Base-by-base conservation (phyloP, 2,329 filamentous ascomycete species). In the Fusarium nanum region DNA sequence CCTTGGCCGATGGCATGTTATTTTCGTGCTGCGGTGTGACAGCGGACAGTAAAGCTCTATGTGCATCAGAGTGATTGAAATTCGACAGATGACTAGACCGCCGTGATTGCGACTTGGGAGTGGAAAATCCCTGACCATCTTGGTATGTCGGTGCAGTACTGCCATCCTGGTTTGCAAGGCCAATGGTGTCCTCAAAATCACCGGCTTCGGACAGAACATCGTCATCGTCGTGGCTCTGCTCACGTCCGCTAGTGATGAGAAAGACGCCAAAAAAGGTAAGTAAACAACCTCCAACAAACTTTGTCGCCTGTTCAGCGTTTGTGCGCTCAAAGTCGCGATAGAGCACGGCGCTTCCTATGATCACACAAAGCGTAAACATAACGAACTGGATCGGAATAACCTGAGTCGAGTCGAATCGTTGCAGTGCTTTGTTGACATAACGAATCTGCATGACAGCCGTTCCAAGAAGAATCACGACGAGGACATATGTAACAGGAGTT, bases 341-440 rank as follows among this genome's bases (percentile, higher is more conserved):
- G 8, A 99, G 83, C 11, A 99, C 87, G 2, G 95, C 95, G 75
- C 94, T 98, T 60, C 96, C 96, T 54, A 97, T 86, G 73, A 99
- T 98, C 68, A 98, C 96, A 8, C 93, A 97, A 10, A 99, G 85
- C 0, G 96, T 99, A 79, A 99, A 99, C 68, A 97, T 88, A 52
- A 99, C 96, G 75, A 99, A 99, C 76, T 99, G 96, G 16, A 96
- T 96, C 0, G 96, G 96, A 68, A 99, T 99, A 73, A 99, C 96
- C 78, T 98, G 94, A 0, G 96, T 99, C 9, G 96, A 97, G 79
- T 98, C 93, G 82, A 98, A 99, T 48, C 93, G 90, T 78, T 98
- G 94, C 55, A 99, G 84, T 2, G 87, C 86, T 71, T 87, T 92
- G 82, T 98, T 99, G 78, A 99, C 88, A 78, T 98, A 99, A 77